These are phyloP conservation scores for Posidonia australis DNA, from an alignment of 106 monocot species.

Conservation along the genomic window DNA sequence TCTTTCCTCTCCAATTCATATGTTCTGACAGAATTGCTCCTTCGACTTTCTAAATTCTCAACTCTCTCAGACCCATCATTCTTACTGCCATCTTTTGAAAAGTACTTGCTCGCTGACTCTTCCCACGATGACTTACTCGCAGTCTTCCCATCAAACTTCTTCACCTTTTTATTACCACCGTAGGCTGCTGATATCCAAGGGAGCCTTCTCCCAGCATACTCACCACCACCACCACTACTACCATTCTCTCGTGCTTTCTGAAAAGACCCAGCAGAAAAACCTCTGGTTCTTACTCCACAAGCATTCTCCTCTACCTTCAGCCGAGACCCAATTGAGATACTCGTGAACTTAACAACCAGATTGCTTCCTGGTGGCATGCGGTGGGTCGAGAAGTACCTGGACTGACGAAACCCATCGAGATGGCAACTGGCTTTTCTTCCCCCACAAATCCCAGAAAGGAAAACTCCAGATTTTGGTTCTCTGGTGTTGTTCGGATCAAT, in stretches of 20 bases:
- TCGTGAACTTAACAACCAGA: neutral
- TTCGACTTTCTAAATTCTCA: slow-evolving; percentile 4
- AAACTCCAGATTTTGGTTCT: neutral
- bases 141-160: slow-evolving; percentile 3
- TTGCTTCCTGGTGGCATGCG: neutral
- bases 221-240: neutral
- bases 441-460: neutral
- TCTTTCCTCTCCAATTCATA: neutral
- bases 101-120: slow-evolving; percentile 52
- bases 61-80: slow-evolving; percentile 6
- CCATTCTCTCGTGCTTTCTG: neutral
- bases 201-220: neutral
- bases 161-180: slow-evolving; percentile 16
- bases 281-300: slow-evolving; percentile 1
- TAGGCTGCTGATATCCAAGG: slow-evolving; percentile 42
- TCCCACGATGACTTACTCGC: slow-evolving; percentile 49
- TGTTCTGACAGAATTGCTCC: neutral
- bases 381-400: neutral
- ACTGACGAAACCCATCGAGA: neutral
- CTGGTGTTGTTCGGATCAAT: neutral
- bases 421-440: neutral
- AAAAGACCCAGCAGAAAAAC: neutral
- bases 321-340: neutral
- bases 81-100: slow-evolving; percentile 24
- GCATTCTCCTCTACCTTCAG: neutral